A percentile compares a stretch with the other conserved stretches of the same genome.
Conservation (phyloP, 495 filamentous ascomycete species). For the Astrocystis sublimbata region DNA sequence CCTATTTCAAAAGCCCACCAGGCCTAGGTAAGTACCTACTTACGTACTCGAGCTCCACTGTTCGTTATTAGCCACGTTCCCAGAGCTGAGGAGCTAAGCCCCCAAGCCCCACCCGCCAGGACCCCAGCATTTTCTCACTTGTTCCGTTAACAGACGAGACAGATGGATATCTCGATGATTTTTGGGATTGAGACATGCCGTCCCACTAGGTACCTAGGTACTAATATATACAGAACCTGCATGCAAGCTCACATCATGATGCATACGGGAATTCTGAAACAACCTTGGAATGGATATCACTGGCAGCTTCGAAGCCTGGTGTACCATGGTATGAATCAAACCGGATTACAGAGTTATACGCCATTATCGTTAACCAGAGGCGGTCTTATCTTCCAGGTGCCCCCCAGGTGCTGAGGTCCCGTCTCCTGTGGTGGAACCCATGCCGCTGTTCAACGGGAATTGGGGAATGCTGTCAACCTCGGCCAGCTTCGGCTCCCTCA, state of each 20-base stretch:
- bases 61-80: background rate
- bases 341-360: background rate
- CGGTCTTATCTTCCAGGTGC: background rate
- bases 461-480: conserved; percentile 24
- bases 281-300: background rate
- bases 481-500: conserved; percentile 34
- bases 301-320: too few relatives aligned
- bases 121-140: too few relatives aligned
- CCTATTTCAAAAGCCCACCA: background rate
- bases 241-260: conserved; percentile 1
- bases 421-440: too few relatives aligned
- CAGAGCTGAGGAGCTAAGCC: background rate
- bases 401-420: background rate
- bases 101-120: too few relatives aligned
- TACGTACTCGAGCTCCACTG: conserved; percentile 10
- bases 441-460: background rate
- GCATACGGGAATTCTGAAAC: background rate
- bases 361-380: background rate
- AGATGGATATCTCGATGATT: too few relatives aligned
- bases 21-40: too few relatives aligned
- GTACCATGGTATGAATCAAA: background rate
- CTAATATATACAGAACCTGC: background rate
- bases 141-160: background rate
- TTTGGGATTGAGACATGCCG: background rate
- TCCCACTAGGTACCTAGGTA: background rate